A percentile compares a stretch with the other conserved stretches of the same genome.
These are phyloP conservation scores for Angomonas deanei DNA, from an alignment of 208 protist genomes.

Conservation along the genomic window DNA sequence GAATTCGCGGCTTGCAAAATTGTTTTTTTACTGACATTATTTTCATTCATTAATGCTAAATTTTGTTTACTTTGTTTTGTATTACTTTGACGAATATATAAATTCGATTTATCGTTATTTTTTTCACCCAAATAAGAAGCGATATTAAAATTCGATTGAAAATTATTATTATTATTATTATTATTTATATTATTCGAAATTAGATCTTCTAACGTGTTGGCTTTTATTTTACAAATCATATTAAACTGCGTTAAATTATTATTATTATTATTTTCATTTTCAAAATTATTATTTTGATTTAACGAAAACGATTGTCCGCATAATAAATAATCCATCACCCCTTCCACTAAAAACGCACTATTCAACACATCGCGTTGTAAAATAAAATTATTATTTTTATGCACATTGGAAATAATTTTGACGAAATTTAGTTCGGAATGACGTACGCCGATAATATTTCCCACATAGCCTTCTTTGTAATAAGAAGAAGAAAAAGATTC, in stretches of 20 bases:
- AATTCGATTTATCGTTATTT: background rate
- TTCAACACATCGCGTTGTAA: background rate
- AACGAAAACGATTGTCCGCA: background rate
- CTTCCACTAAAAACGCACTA: background rate
- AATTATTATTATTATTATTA: slow-evolving; percentile 1
- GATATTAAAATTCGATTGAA: background rate
- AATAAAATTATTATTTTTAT: background rate
- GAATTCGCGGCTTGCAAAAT: background rate
- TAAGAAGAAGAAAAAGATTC: background rate
- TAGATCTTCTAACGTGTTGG: background rate
- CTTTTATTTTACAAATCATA: background rate
- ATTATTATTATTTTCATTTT: slow-evolving; percentile 1
- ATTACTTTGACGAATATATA: background rate
- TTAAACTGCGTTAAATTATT: background rate
- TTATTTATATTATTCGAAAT: background rate
- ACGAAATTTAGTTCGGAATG: background rate
- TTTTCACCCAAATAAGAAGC: background rate
- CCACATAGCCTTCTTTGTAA: background rate
- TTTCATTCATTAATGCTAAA: background rate
- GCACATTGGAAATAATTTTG: background rate
- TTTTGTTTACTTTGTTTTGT: background rate
- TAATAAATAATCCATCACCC: background rate
- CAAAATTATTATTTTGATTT: background rate
- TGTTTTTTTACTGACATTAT: background rate
- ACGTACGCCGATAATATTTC: background rate